These are phyloP conservation scores for Samsoniella hepiali DNA, from an alignment of 2,329 filamentous ascomycete genomes.

Conservation along the genomic window DNA sequence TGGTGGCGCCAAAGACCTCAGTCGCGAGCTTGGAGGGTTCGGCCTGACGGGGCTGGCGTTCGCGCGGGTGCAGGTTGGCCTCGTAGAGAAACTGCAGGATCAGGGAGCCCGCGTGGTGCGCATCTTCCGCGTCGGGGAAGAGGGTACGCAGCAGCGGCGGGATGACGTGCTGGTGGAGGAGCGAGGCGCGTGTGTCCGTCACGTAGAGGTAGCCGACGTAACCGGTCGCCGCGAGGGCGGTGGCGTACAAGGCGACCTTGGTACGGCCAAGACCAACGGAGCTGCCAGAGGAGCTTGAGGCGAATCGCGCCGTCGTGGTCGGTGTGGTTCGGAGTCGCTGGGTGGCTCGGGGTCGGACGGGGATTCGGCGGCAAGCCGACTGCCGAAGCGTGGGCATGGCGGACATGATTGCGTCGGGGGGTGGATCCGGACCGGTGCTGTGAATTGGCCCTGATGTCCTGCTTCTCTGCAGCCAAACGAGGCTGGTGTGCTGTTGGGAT, in stretches of 20 bases:
- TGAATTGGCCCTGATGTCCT: not conserved
- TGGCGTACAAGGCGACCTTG: constrained; percentile 40
- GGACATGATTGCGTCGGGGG: constrained; percentile 1
- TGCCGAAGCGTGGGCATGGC: constrained; percentile 11
- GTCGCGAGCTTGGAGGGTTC: constrained; percentile 33
- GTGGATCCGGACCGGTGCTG: not conserved
- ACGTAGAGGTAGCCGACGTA: constrained; percentile 61
- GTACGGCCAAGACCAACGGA: constrained; percentile 30
- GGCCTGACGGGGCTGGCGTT: constrained; percentile 54
- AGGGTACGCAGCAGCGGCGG: constrained; percentile 63
- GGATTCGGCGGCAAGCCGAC: constrained; percentile 7
- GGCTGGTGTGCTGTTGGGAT: not conserved
- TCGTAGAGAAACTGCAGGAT: constrained; percentile 69
- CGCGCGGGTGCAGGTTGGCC: constrained; percentile 75
- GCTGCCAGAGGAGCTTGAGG: constrained; percentile 29
- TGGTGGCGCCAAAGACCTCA: constrained; percentile 68
- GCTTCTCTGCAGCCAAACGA: not conserved
- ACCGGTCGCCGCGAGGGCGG: constrained; percentile 40
- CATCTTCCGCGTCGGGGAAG: constrained; percentile 79
- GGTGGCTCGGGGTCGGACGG: constrained; percentile 4
- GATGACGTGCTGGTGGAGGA: constrained; percentile 62
- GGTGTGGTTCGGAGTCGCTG: not conserved
- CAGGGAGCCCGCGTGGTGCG: constrained; percentile 76
- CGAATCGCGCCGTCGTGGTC: constrained; percentile 8
- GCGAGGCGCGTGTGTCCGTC: constrained; percentile 70